phyloP scores from a whole-genome alignment of 352 stramenopile species.

The Pythium vanterpoolii region DNA sequence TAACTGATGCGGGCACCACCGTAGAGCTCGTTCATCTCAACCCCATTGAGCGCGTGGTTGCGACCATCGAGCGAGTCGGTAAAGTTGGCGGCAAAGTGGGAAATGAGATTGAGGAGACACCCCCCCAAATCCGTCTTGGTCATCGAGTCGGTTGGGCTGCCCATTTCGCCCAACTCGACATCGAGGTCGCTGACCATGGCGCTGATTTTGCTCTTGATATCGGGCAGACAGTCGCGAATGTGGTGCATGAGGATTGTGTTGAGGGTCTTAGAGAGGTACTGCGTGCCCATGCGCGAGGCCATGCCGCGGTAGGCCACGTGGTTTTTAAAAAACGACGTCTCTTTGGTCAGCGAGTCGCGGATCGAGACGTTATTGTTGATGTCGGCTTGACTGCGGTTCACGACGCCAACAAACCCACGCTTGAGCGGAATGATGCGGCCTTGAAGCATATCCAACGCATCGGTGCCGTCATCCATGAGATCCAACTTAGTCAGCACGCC shows the following conservation, averaged over 20 bases:
- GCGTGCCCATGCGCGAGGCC: conserved; percentile 93
- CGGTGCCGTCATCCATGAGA: conserved; percentile 99
- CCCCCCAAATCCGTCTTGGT: conserved; percentile 90
- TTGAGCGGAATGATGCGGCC: conserved; percentile 97
- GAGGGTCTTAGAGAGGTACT: conserved; percentile 95
- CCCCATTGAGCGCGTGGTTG: conserved; percentile 70
- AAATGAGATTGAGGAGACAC: conserved; percentile 94
- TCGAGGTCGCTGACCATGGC: conserved; percentile 95
- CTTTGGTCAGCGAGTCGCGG: conserved; percentile 92
- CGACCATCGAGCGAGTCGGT: conserved; percentile 89
- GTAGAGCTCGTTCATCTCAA: conserved; percentile 91
- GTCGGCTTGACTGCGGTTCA: conserved; percentile 98
- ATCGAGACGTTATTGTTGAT: conserved; percentile 97
- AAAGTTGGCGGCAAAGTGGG: conserved; percentile 88
- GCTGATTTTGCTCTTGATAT: conserved; percentile 97
- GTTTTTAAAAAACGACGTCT: conserved; percentile 96
- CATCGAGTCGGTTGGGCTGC: conserved; percentile 87
- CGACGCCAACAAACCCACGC: conserved; percentile 97
- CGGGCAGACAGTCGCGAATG: conserved; percentile 97
- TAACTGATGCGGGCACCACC: conserved; percentile 97
- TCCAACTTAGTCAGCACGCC: conserved; percentile 99
- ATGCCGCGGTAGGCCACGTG: conserved; percentile 95
- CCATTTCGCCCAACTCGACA: conserved; percentile 94
- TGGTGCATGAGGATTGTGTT: conserved; percentile 99
- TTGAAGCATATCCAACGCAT: conserved; percentile 96